Evolutionary conservation across 2,329 filamentous ascomycete genomes (phyloP).

Genomic region (Claviceps paspali): DNA sequence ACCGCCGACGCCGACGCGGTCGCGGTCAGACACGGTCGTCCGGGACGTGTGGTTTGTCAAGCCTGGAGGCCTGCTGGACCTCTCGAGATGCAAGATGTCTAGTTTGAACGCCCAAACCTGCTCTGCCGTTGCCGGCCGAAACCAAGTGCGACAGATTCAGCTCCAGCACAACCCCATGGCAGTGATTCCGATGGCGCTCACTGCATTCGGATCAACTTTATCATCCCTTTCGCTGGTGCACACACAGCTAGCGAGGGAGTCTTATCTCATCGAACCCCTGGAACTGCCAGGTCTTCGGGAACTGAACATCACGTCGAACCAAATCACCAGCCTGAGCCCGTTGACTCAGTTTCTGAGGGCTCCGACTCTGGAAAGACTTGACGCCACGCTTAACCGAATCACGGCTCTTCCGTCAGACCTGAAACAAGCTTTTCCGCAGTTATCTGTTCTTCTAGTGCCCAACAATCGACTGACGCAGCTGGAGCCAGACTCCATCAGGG

Average conservation of each 20-base stretch:
- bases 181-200: constrained; percentile 53
- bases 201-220: constrained; percentile 55
- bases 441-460: constrained; percentile 55
- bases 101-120: constrained; percentile 42
- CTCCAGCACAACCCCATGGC: constrained; percentile 67
- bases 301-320: constrained; percentile 60
- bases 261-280: constrained; percentile 50
- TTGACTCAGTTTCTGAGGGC: constrained; percentile 55
- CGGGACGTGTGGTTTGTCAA: constrained; percentile 38
- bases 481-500: constrained; percentile 56
- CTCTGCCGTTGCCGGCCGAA: constrained; percentile 37
- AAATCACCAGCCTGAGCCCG: constrained; percentile 53
- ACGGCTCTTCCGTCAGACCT: constrained; percentile 49
- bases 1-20: constrained; percentile 32
- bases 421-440: constrained; percentile 50
- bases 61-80: constrained; percentile 50
- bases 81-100: constrained; percentile 49
- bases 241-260: constrained; percentile 52
- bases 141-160: constrained; percentile 41
- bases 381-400: constrained; percentile 73
- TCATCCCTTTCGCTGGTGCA: constrained; percentile 59
- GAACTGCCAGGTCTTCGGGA: constrained; percentile 61
- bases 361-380: constrained; percentile 58
- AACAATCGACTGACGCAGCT: constrained; percentile 70
- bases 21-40: constrained; percentile 31